These are phyloP conservation scores for Penicillium ochrochloron DNA, from an alignment of 495 filamentous ascomycete genomes.

Conservation along the genomic window DNA sequence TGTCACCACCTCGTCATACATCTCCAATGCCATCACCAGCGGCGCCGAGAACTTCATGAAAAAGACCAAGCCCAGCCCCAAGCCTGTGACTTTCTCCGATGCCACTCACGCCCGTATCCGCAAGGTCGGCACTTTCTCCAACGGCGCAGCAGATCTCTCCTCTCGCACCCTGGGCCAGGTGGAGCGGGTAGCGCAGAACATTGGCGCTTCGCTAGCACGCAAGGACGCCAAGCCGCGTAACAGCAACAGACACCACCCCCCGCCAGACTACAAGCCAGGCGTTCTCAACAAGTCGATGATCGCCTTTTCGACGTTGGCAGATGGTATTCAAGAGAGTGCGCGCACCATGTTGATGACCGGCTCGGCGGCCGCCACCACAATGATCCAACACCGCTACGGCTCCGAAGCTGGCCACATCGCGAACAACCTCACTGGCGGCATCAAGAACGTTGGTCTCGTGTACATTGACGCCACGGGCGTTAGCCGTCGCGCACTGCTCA, in stretches of 20 bases:
- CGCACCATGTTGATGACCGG: constrained; percentile 73
- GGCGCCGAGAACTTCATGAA: constrained; percentile 82
- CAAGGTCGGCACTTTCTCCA: constrained; percentile 80
- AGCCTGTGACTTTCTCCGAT: constrained; percentile 86
- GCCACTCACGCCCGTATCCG: constrained; percentile 82
- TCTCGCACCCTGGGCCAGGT: constrained; percentile 87
- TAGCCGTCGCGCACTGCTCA: constrained; percentile 83
- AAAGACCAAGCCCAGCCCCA: constrained; percentile 72
- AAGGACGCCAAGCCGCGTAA: constrained; percentile 62
- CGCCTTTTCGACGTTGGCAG: constrained; percentile 92
- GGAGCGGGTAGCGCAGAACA: constrained; percentile 79
- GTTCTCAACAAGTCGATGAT: constrained; percentile 94
- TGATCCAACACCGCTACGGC: constrained; percentile 85
- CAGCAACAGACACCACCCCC: constrained; percentile 60
- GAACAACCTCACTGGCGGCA: constrained; percentile 73
- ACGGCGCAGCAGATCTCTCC: constrained; percentile 74
- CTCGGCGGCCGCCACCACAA: constrained; percentile 74
- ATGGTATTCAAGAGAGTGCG: constrained; percentile 87
- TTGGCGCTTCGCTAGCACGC: constrained; percentile 74
- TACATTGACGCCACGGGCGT: constrained; percentile 97
- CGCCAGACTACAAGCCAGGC: constrained; percentile 80
- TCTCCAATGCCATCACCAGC: constrained; percentile 74
- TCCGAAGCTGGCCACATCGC: constrained; percentile 78
- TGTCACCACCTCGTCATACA: constrained; percentile 78
- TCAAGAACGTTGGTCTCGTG: constrained; percentile 96